Percentiles rank a stretch among this genome's conserved stretches.
Conservation (phyloP, 2,329 filamentous ascomycete species). For the Phoma sp. region DNA sequence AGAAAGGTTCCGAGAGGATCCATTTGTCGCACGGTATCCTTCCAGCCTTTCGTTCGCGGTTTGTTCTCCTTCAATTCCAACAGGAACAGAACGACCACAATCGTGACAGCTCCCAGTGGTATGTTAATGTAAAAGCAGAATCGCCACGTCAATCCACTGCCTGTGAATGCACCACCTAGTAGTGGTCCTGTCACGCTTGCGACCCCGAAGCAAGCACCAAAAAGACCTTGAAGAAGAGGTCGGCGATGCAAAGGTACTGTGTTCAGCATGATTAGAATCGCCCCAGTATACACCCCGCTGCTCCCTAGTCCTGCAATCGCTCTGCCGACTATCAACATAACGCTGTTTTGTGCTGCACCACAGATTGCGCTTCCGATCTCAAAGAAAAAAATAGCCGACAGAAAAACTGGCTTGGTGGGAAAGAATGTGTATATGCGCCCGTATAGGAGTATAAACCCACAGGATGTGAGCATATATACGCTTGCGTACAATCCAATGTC, state of each 20-base stretch:
- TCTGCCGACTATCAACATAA: slow-evolving; percentile 41
- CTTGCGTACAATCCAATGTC: slow-evolving; percentile 56
- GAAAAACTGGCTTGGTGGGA: slow-evolving; percentile 58
- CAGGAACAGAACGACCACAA: slow-evolving; percentile 42
- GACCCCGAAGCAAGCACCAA: slow-evolving; percentile 50
- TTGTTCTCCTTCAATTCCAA: slow-evolving; percentile 44
- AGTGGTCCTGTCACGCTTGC: slow-evolving; percentile 54
- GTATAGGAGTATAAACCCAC: slow-evolving; percentile 53
- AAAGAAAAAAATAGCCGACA: slow-evolving; percentile 56
- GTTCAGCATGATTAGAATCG: slow-evolving; percentile 44
- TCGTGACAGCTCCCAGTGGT: slow-evolving; percentile 57
- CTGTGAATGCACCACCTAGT: slow-evolving; percentile 55
- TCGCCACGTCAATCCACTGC: slow-evolving; percentile 52
- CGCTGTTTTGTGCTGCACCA: slow-evolving; percentile 50
- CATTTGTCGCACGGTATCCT: slow-evolving; percentile 48
- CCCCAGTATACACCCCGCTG: slow-evolving; percentile 44
- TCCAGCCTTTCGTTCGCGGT: slow-evolving; percentile 35
- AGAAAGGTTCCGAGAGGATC: slow-evolving; percentile 53
- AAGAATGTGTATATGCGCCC: slow-evolving; percentile 59
- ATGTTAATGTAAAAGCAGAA: slow-evolving; percentile 61
- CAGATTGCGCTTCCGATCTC: slow-evolving; percentile 64
- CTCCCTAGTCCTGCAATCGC: slow-evolving; percentile 42
- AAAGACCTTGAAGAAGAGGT: slow-evolving; percentile 51
- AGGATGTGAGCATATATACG: slow-evolving; percentile 50
- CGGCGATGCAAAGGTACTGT: slow-evolving; percentile 52